Base-by-base conservation (phyloP, 2,329 filamentous ascomycete genomes). In the Coleophoma eucalyptorum region DNA sequence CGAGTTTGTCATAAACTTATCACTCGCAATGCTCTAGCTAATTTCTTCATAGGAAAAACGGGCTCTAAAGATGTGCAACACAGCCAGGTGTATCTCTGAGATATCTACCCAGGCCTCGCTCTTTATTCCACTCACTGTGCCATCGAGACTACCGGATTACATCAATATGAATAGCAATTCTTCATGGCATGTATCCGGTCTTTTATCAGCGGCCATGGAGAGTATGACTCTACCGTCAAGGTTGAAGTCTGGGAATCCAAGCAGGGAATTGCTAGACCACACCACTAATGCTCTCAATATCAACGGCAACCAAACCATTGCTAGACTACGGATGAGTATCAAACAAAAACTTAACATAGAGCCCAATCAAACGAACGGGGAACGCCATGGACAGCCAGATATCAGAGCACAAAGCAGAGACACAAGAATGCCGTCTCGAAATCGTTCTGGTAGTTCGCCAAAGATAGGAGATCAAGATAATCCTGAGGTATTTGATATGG, bases 241-340 rank as follows among this genome's bases (percentile, higher is more conserved):
- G 3, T 70, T 96, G 31, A 78, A 76, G 31, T 67, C 67, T 4
- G 66, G 59, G 55, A 73, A 66, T 58, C 71, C 70, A 54, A 76
- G 63, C 35, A 62, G 61, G 21, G 49, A 60, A 20, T 82, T 77
- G 1, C 70, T 94, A 43, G 77, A 79, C 37, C 78, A 83, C 46
- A 69, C 93, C 43, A 80, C 85, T 32, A 80, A 83, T 49, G 75
- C 80, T 12, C 71, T 95, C 48, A 92, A 90, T 58, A 77, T 83
- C 31, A 84, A 87, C 51, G 90, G 89, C n/a, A 87, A 83, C 53
- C 90, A 92, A 62, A 87, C 82, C 21, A 83, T 97, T 33, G 89
- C 87, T 6, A 84, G 86, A 53, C 73, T 96, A 44, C 79, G 83
- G 51, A 82, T 95, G 72, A 84, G 79, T 46, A 56, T 67, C 31